Evolutionary conservation across 495 filamentous ascomycete genomes (phyloP).

Genomic region (Amniculicola lignicola): DNA sequence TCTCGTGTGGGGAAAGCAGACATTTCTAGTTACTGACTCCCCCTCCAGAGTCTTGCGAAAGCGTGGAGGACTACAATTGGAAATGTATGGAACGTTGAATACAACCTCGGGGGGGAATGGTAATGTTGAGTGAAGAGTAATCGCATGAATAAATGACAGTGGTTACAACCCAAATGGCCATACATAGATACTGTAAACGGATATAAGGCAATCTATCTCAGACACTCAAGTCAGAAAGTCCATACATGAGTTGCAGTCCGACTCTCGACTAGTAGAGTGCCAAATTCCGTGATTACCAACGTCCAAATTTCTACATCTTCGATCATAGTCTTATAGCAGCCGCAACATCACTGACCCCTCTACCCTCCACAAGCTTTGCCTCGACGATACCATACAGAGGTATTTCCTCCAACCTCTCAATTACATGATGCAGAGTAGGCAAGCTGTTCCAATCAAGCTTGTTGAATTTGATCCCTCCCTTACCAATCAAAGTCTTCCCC

Average conservation of each 20-base stretch:
- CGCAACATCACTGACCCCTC: conserved; percentile 50
- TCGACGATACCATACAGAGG: conserved; percentile 53
- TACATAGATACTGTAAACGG: too few relatives aligned
- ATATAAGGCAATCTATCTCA: too few relatives aligned
- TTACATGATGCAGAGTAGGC: conserved; percentile 56
- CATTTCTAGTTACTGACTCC: background rate
- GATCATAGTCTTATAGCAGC: conserved; percentile 45
- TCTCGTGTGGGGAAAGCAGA: too few relatives aligned
- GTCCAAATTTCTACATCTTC: too few relatives aligned
- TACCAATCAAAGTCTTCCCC: conserved; percentile 37
- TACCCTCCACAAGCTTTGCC: conserved; percentile 50
- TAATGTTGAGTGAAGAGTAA: conserved; percentile 30
- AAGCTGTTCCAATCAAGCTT: conserved; percentile 48
- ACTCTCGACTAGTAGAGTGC: too few relatives aligned
- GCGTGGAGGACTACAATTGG: conserved; percentile 49
- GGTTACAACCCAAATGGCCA: too few relatives aligned
- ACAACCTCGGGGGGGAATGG: conserved; percentile 53
- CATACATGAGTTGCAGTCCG: too few relatives aligned
- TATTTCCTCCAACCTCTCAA: conserved; percentile 50
- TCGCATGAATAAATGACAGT: background rate
- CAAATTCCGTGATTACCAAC: too few relatives aligned
- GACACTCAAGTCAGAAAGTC: too few relatives aligned
- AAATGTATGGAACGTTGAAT: conserved; percentile 46
- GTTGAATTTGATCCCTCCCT: conserved; percentile 47
- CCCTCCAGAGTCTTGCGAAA: conserved; percentile 37